A percentile compares a stretch with the other conserved stretches of the same genome.
Evolutionary conservation across 768 basidiomycete species (phyloP).

Genomic region (Pluteus cervinus): DNA sequence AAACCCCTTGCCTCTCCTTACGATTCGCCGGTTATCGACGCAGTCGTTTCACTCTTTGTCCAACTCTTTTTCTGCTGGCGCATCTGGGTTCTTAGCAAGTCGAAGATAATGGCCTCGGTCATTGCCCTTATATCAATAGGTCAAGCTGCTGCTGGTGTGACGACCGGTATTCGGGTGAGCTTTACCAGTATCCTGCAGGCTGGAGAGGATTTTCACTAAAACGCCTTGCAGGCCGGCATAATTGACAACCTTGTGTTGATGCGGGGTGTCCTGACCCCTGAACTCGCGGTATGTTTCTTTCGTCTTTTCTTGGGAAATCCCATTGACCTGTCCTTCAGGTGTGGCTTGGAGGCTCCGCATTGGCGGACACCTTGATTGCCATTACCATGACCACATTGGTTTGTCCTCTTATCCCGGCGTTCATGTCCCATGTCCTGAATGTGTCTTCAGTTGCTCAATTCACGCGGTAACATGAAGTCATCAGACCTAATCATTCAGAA

Average conservation of each 20-base stretch:
- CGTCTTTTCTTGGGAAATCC: too few species aligned
- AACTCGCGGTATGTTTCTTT: too few species aligned
- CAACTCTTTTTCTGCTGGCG: conserved; percentile 26
- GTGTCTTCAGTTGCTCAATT: not conserved
- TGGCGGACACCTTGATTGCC: conserved; percentile 16
- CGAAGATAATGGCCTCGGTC: conserved; percentile 9
- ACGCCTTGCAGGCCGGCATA: too few species aligned
- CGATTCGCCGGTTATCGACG: conserved; percentile 19
- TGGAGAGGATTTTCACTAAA: too few species aligned
- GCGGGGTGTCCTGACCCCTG: too few species aligned
- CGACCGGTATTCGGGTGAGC: too few species aligned
- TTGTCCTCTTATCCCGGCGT: conserved; percentile 1
- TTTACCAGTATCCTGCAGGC: too few species aligned
- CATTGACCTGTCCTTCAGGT: conserved; percentile 8
- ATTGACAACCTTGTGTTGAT: too few species aligned
- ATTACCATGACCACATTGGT: conserved; percentile 14
- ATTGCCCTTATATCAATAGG: not conserved
- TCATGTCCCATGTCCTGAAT: not conserved
- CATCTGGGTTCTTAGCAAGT: conserved; percentile 17
- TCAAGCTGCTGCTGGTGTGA: too few species aligned
- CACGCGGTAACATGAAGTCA: too few species aligned
- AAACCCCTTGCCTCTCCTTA: conserved; percentile 16
- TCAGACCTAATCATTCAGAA: too few species aligned
- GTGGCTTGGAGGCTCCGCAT: conserved; percentile 18
- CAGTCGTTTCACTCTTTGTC: conserved; percentile 17